A percentile compares a stretch with the other conserved stretches of the same genome.
Conservation (phyloP, 1,139 yeast genomes). For the Pichia sp. region DNA sequence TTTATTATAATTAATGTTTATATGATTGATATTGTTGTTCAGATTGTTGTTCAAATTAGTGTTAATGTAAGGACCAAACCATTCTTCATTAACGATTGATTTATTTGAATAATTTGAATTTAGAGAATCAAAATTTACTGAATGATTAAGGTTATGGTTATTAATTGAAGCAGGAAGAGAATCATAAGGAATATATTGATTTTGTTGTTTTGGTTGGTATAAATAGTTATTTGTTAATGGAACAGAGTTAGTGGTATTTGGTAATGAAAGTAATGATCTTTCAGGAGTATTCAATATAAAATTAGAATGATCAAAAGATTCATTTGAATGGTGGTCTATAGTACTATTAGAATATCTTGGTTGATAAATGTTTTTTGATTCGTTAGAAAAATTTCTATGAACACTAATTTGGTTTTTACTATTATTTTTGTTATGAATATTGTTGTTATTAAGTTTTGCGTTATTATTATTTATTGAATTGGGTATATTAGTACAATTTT, state of each 20-base stretch:
- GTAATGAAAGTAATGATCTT: slow-evolving; percentile 3
- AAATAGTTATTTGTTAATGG: slow-evolving; percentile 3
- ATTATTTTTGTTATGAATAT: no score
- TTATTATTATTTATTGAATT: no score
- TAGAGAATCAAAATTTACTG: slow-evolving; percentile 7
- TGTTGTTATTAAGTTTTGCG: no score
- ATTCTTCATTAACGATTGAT: slow-evolving; percentile 3
- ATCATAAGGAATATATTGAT: slow-evolving; percentile 5
- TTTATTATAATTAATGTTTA: neutral
- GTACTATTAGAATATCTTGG: slow-evolving; percentile 5
- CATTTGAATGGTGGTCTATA: neutral
- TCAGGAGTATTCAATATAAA: slow-evolving; percentile 9
- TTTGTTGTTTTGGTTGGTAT: neutral
- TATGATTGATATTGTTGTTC: neutral
- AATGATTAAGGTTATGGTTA: slow-evolving; percentile 9
- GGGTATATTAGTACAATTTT: no score
- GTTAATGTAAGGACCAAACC: slow-evolving; percentile 1
- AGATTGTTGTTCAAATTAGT: neutral
- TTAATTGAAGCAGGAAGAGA: slow-evolving; percentile 2
- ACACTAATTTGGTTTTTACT: no score
- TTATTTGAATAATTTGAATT: slow-evolving; percentile 8
- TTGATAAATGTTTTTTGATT: neutral
- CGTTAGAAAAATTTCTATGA: neutral
- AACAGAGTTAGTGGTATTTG: slow-evolving; percentile 5
- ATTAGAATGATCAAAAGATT: slow-evolving; percentile 4